Evolutionary conservation across 805 yeast species (phyloP).

Genomic region (Candida alai): DNA sequence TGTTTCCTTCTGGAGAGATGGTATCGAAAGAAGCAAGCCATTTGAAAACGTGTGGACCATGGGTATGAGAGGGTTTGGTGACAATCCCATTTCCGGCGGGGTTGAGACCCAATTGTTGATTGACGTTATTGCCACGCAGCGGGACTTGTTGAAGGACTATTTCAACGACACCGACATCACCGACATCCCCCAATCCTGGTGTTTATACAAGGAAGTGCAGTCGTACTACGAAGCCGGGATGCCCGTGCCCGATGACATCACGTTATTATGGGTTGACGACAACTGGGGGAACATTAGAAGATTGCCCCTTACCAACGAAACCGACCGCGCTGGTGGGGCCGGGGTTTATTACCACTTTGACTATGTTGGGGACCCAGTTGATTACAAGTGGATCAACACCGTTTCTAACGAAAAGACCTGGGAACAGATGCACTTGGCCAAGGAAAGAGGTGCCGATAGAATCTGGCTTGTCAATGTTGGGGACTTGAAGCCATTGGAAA

Average conservation of each 20-base stretch:
- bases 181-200: slow-evolving; percentile 17
- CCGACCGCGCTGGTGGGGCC: slow-evolving; percentile 21
- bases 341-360: slow-evolving; percentile 26
- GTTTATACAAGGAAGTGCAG: slow-evolving; percentile 18
- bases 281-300: slow-evolving; percentile 26
- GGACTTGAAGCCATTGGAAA: slow-evolving; percentile 21
- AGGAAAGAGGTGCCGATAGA: slow-evolving; percentile 15
- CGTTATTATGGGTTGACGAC: slow-evolving; percentile 24
- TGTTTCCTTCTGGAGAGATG: slow-evolving; percentile 14
- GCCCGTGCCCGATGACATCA: slow-evolving; percentile 19
- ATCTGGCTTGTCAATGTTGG: slow-evolving; percentile 26
- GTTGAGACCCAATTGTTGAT: slow-evolving; percentile 14
- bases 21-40: slow-evolving; percentile 13
- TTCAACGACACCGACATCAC: slow-evolving; percentile 12
- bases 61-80: slow-evolving; percentile 19
- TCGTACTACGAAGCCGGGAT: slow-evolving; percentile 15
- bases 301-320: slow-evolving; percentile 19
- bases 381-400: slow-evolving; percentile 25
- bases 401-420: slow-evolving; percentile 18
- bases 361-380: slow-evolving; percentile 25
- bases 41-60: slow-evolving; percentile 16
- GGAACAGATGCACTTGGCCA: slow-evolving; percentile 23
- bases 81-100: slow-evolving; percentile 15
- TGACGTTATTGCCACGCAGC: slow-evolving; percentile 13
- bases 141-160: slow-evolving; percentile 12